Conservation (phyloP, 2,329 filamentous ascomycete species). For the Penicillium sp. region DNA sequence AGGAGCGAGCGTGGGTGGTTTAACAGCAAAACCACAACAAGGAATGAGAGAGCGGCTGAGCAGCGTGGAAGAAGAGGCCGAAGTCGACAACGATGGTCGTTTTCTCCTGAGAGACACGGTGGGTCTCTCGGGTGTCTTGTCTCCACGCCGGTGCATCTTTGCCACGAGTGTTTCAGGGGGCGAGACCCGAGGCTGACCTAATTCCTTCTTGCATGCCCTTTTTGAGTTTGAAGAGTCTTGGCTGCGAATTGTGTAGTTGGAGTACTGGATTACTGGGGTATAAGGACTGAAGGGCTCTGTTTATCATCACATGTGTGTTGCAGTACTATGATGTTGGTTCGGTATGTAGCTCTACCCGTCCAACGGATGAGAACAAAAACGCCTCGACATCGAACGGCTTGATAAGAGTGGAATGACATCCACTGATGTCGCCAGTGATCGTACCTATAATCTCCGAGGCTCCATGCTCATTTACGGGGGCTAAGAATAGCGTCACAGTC, state of each 20-base stretch:
- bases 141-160: constrained; percentile 10
- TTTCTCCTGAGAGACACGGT: constrained; percentile 5
- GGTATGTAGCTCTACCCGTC: no score
- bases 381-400: no score
- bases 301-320: neutral
- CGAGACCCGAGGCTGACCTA: neutral
- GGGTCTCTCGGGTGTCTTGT: neutral
- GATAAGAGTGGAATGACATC: no score
- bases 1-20: no score
- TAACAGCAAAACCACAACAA: no score
- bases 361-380: no score
- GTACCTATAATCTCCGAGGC: neutral
- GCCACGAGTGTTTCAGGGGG: constrained; percentile 19
- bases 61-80: neutral
- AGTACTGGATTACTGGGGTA: neutral
- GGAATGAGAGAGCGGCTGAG: constrained; percentile 6
- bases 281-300: no score
- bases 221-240: no score
- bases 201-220: neutral
- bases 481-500: neutral
- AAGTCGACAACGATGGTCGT: no score
- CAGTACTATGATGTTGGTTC: neutral
- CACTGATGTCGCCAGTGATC: no score
- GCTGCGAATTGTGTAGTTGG: no score
- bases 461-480: neutral